A percentile compares a stretch with the other conserved stretches of the same genome.
phyloP scores from a whole-genome alignment of 768 basidiomycete genomes.

The Russula earlei region DNA sequence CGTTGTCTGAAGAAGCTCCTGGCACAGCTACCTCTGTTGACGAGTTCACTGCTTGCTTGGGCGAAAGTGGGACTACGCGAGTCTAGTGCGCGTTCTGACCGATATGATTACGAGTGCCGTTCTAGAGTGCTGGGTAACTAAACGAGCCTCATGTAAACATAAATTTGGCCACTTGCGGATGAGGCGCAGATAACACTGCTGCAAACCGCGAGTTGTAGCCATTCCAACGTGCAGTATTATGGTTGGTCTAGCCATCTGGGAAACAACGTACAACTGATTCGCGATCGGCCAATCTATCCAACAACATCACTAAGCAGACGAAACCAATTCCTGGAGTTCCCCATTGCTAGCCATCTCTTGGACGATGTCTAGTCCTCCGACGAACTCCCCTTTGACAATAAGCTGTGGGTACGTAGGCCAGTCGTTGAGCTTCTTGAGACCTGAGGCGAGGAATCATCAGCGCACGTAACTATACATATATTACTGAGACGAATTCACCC shows the following conservation, averaged over 20 bases:
- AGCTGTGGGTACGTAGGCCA: slow-evolving; percentile 60
- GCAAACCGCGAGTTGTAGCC: too few relatives aligned
- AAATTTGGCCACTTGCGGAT: too few relatives aligned
- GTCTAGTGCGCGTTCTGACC: too few relatives aligned
- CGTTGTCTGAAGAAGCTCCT: too few relatives aligned
- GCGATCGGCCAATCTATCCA: not conserved
- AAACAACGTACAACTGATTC: not conserved
- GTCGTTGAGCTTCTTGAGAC: slow-evolving; percentile 49
- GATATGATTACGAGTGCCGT: too few relatives aligned
- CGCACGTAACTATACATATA: not conserved
- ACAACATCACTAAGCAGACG: slow-evolving; percentile 10
- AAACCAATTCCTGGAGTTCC: slow-evolving; percentile 50
- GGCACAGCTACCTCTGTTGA: too few relatives aligned
- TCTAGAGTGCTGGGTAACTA: too few relatives aligned
- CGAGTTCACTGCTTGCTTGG: too few relatives aligned
- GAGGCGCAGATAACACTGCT: too few relatives aligned
- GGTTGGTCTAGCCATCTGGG: not conserved
- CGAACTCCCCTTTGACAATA: slow-evolving; percentile 81
- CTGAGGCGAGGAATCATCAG: slow-evolving; percentile 22
- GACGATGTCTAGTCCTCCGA: slow-evolving; percentile 92
- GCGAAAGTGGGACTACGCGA: too few relatives aligned
- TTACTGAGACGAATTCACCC: slow-evolving; percentile 23
- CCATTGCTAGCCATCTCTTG: slow-evolving; percentile 79
- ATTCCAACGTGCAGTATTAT: not conserved
- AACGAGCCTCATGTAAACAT: too few relatives aligned